A percentile compares a stretch with the other conserved stretches of the same genome.
Evolutionary conservation across 805 yeast genomes (phyloP).

Genomic region (Barnettozyma californica): DNA sequence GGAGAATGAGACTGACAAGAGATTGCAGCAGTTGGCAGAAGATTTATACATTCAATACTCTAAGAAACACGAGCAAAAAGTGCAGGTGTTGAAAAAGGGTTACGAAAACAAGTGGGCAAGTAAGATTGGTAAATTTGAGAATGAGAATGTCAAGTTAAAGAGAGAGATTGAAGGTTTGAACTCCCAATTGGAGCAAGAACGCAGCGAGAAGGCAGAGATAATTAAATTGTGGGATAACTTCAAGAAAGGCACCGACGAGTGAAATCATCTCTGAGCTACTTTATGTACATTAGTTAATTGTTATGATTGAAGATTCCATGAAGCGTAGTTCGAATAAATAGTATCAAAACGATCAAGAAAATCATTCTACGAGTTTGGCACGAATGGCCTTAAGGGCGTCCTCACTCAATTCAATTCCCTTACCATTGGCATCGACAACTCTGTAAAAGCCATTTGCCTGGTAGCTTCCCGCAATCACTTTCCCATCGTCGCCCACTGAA

Average conservation of each 20-base stretch:
- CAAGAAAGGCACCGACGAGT: conserved; percentile 9
- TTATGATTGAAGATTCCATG: not conserved
- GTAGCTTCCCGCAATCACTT: conserved; percentile 49
- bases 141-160: conserved; percentile 40
- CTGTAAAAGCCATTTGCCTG: conserved; percentile 58
- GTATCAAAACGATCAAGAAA: not conserved
- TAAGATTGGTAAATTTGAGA: conserved; percentile 36
- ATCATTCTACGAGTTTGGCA: not conserved
- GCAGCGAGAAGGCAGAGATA: conserved; percentile 52
- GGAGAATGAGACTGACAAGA: conserved; percentile 47
- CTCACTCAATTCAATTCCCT: conserved; percentile 50
- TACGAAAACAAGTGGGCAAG: conserved; percentile 49
- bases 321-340: not conserved
- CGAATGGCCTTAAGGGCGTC: conserved; percentile 31
- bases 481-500: conserved; percentile 48
- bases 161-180: conserved; percentile 51
- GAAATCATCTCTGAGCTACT: not conserved
- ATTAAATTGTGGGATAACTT: conserved; percentile 43
- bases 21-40: conserved; percentile 58
- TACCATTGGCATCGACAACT: conserved; percentile 39
- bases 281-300: not conserved
- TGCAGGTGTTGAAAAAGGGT: conserved; percentile 52
- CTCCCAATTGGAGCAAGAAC: conserved; percentile 43
- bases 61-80: conserved; percentile 71
- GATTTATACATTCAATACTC: conserved; percentile 70